These are phyloP conservation scores for Solanum hybrid DNA, from an alignment of 305 asterid species.

Conservation along the genomic window DNA sequence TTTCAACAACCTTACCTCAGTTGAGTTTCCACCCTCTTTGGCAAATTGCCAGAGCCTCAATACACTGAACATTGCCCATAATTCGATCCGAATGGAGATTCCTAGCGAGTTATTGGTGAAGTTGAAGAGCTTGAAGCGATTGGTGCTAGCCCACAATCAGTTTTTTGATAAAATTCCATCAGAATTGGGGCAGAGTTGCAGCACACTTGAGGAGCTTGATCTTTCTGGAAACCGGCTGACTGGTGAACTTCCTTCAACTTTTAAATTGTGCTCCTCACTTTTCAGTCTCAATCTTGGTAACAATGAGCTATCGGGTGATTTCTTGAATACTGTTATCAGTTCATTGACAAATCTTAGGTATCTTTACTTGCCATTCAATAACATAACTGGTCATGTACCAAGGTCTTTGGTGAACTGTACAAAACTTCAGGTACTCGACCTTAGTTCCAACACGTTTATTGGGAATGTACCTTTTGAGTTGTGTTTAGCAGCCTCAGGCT, in stretches of 20 bases:
- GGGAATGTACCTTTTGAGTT: constrained; percentile 68
- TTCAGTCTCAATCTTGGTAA: constrained; percentile 42
- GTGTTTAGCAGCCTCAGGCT: constrained; percentile 29
- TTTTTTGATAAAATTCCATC: constrained; percentile 62
- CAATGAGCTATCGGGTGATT: constrained; percentile 72
- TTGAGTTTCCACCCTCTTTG: constrained; percentile 44
- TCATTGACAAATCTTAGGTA: constrained; percentile 40
- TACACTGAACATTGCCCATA: constrained; percentile 49
- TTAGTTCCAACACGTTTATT: constrained; percentile 61
- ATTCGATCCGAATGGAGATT: constrained; percentile 34
- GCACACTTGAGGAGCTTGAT: constrained; percentile 62
- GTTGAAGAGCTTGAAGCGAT: constrained; percentile 40
- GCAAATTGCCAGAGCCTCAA: constrained; percentile 51
- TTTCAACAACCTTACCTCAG: constrained; percentile 39
- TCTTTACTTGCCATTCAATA: constrained; percentile 51
- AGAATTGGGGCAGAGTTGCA: constrained; percentile 43
- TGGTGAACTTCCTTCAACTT: constrained; percentile 58
- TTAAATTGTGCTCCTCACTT: constrained; percentile 49
- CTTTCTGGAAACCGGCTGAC: constrained; percentile 50
- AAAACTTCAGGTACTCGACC: constrained; percentile 59
- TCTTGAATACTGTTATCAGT: constrained; percentile 59
- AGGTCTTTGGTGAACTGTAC: constrained; percentile 45
- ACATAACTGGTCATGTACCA: constrained; percentile 58
- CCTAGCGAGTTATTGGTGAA: constrained; percentile 45
- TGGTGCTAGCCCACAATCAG: constrained; percentile 42